These are phyloP conservation scores for Mycena vitilis DNA, from an alignment of 768 basidiomycete species.

Conservation along the genomic window DNA sequence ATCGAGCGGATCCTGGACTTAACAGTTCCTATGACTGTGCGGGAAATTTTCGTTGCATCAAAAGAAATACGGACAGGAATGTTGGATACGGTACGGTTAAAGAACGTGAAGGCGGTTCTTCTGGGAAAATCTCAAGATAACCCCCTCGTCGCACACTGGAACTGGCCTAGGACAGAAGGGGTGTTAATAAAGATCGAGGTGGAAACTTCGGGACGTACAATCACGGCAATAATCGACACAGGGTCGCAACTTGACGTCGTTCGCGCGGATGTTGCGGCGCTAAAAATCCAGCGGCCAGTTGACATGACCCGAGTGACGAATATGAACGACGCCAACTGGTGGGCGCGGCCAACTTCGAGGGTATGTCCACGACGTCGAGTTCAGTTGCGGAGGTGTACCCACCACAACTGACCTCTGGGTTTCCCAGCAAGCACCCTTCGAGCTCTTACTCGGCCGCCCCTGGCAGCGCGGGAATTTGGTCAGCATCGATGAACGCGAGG, in stretches of 20 bases:
- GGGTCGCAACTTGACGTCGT: slow-evolving; percentile 7
- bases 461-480: slow-evolving; percentile 40
- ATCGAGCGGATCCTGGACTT: slow-evolving; percentile 10
- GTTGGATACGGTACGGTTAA: slow-evolving; percentile 5
- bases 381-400: slow-evolving; percentile 37
- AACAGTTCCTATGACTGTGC: slow-evolving; percentile 1
- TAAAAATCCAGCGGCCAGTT: slow-evolving; percentile 23
- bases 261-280: slow-evolving; percentile 19
- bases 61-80: slow-evolving; percentile 22
- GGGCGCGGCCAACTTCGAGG: slow-evolving; percentile 37
- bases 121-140: background rate
- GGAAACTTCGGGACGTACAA: background rate
- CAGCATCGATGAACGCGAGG: slow-evolving; percentile 37
- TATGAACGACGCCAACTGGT: slow-evolving; percentile 44
- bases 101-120: slow-evolving; percentile 15
- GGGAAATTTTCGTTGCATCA: slow-evolving; percentile 20
- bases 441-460: slow-evolving; percentile 4
- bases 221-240: slow-evolving; percentile 1
- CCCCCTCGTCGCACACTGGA: background rate
- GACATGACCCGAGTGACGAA: slow-evolving; percentile 18
- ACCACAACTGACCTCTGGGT: slow-evolving; percentile 42
- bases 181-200: slow-evolving; percentile 11
- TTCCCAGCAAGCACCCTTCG: slow-evolving; percentile 20
- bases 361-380: slow-evolving; percentile 34
- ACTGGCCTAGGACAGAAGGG: slow-evolving; percentile 14